Evolutionary conservation across 2,329 filamentous ascomycete genomes (phyloP).

Genomic region (Aureobasidium mangrovei): DNA sequence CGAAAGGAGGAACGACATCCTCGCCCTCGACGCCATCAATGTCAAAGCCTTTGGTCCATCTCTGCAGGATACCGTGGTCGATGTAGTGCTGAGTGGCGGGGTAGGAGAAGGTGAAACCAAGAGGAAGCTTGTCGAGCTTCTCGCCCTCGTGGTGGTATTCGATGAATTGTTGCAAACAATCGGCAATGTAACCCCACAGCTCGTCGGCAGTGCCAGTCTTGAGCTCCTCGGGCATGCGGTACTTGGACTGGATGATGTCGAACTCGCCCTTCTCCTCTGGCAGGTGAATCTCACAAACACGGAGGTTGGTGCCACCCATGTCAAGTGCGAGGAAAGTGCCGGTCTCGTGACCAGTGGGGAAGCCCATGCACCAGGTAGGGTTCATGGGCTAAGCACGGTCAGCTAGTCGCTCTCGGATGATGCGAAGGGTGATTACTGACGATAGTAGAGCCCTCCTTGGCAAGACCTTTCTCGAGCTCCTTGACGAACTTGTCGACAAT

Average conservation of each 20-base stretch:
- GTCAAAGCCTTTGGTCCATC: slow-evolving; percentile 97
- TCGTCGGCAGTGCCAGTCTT: slow-evolving; percentile 78
- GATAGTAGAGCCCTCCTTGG: slow-evolving; percentile 83
- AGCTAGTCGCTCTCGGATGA: neutral
- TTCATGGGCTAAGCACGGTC: slow-evolving; percentile 69
- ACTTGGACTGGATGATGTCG: slow-evolving; percentile 93
- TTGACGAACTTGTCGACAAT: slow-evolving; percentile 83
- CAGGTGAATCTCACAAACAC: slow-evolving; percentile 86
- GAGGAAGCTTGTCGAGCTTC: slow-evolving; percentile 58
- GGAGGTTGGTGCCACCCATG: slow-evolving; percentile 92
- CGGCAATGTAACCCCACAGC: slow-evolving; percentile 90
- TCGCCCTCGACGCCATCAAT: slow-evolving; percentile 84
- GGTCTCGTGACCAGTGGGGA: slow-evolving; percentile 77
- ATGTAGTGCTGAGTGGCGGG: slow-evolving; percentile 90
- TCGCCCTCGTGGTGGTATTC: slow-evolving; percentile 68
- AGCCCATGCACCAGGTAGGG: slow-evolving; percentile 88
- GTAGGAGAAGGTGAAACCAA: slow-evolving; percentile 96
- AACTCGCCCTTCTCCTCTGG: slow-evolving; percentile 83
- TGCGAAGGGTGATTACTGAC: slow-evolving; percentile 45
- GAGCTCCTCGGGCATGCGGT: slow-evolving; percentile 86
- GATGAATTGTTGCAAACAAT: slow-evolving; percentile 84
- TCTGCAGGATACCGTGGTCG: slow-evolving; percentile 82
- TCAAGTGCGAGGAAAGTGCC: slow-evolving; percentile 85
- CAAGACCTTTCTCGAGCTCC: slow-evolving; percentile 84
- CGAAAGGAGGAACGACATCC: slow-evolving; percentile 83